Percentiles rank a stretch among this genome's conserved stretches.
Evolutionary conservation across 1,284 basidiomycete genomes (phyloP).

Genomic region (Ceratobasidium papillatum): DNA sequence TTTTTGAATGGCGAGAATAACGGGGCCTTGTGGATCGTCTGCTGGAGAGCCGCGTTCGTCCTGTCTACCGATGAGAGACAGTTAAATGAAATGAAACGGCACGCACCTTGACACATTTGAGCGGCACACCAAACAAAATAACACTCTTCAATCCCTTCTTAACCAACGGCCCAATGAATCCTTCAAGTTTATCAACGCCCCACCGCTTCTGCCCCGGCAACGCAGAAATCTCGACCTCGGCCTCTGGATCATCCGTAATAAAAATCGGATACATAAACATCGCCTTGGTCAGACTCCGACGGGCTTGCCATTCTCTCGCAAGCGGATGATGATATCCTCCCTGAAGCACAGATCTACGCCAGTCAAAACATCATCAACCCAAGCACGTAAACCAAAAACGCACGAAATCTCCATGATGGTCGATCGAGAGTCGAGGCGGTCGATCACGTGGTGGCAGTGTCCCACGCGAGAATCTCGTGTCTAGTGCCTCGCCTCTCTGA

Average conservation of each 20-base stretch:
- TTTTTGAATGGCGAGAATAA: conserved; percentile 88
- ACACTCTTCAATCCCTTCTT: conserved; percentile 91
- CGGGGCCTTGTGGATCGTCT: conserved; percentile 90
- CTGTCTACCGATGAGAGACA: conserved; percentile 56
- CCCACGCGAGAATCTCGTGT: conserved; percentile 13
- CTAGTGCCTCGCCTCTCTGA: not conserved
- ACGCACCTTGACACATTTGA: conserved; percentile 82
- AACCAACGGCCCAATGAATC: conserved; percentile 87
- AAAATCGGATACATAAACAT: conserved; percentile 99
- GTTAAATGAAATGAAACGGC: not conserved
- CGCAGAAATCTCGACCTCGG: conserved; percentile 75
- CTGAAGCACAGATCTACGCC: conserved; percentile 79
- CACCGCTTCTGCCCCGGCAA: conserved; percentile 91
- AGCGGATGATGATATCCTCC: conserved; percentile 93
- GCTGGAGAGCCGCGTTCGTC: conserved; percentile 86
- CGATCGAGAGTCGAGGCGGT: not conserved
- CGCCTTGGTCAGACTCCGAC: conserved; percentile 78
- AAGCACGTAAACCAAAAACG: not conserved
- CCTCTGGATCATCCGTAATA: conserved; percentile 90
- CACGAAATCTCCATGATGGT: conserved; percentile 36
- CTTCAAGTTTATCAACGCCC: conserved; percentile 93
- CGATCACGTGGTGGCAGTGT: conserved; percentile 6
- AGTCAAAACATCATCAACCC: not conserved
- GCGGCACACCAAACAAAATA: conserved; percentile 96
- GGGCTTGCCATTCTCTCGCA: conserved; percentile 83